These are phyloP conservation scores for Sugiyamaella valdiviana DNA, from an alignment of 805 yeast species.

Conservation along the genomic window DNA sequence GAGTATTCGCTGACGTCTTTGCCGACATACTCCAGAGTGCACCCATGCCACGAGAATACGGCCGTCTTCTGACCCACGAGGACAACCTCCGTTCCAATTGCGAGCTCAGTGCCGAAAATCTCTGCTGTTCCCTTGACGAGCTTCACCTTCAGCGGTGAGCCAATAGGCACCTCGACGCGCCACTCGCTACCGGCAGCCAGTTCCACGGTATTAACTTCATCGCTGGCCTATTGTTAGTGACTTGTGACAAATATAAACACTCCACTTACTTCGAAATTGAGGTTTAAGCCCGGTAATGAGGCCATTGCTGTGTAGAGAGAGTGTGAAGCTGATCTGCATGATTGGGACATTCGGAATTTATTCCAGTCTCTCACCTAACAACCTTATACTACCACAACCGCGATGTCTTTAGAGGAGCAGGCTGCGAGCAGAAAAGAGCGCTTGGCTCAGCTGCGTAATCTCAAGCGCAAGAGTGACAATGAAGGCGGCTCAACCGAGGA, in stretches of 20 bases:
- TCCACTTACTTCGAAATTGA: constrained; percentile 9
- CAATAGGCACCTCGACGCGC: constrained; percentile 64
- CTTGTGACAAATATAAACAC: not conserved
- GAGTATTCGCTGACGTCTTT: constrained; percentile 44
- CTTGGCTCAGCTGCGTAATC: constrained; percentile 28
- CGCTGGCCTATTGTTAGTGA: constrained; percentile 1
- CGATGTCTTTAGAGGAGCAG: constrained; percentile 24
- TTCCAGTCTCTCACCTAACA: too few relatives aligned
- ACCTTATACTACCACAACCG: not conserved
- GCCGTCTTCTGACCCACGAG: constrained; percentile 52
- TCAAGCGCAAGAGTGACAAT: constrained; percentile 21
- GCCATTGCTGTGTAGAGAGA: constrained; percentile 7
- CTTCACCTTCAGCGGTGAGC: constrained; percentile 45
- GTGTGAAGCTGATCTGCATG: not conserved
- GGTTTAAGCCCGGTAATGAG: constrained; percentile 17
- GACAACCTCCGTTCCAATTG: constrained; percentile 56
- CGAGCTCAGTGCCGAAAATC: constrained; percentile 87
- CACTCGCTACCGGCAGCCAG: constrained; percentile 49
- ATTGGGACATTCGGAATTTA: not conserved
- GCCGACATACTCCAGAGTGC: constrained; percentile 46
- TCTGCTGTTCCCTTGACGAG: constrained; percentile 72
- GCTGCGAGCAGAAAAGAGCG: constrained; percentile 28
- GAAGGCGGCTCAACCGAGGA: constrained; percentile 1
- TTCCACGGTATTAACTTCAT: constrained; percentile 16
- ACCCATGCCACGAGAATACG: constrained; percentile 59